These are phyloP conservation scores for Phytopythium aichiense DNA, from an alignment of 352 stramenopile species.

Conservation along the genomic window DNA sequence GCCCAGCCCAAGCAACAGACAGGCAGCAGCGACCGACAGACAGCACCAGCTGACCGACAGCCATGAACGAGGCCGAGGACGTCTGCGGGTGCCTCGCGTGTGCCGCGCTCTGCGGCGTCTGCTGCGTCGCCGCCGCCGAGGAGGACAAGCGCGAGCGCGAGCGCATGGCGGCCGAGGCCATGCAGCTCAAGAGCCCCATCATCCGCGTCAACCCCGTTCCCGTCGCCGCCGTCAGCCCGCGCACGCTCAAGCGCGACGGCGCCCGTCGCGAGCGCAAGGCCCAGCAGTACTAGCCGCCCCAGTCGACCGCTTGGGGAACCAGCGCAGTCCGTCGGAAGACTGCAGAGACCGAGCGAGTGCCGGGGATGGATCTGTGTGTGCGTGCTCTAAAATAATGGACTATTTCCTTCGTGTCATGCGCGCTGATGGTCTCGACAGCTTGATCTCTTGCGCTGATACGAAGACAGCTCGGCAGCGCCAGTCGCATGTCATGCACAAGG, in stretches of 20 bases:
- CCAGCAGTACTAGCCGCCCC: neutral
- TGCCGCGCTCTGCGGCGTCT: constrained; percentile 65
- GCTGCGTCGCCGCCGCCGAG: constrained; percentile 70
- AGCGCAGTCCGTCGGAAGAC: constrained; percentile 4
- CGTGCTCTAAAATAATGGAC: constrained; percentile 8
- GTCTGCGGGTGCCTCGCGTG: constrained; percentile 74
- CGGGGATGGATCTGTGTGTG: neutral
- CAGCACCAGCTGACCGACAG: neutral
- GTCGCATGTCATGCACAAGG: neutral
- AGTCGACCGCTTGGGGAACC: neutral
- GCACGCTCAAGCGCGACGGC: neutral
- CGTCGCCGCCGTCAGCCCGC: constrained; percentile 23
- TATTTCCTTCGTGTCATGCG: neutral
- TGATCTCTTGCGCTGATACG: neutral
- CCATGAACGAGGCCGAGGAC: constrained; percentile 78
- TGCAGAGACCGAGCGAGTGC: neutral
- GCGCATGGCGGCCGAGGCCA: constrained; percentile 29
- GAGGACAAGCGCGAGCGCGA: constrained; percentile 81
- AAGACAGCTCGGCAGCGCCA: neutral
- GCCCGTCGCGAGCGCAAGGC: constrained; percentile 1
- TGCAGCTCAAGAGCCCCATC: constrained; percentile 42
- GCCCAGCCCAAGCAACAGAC: no score
- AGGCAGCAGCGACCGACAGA: neutral
- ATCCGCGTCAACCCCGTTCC: constrained; percentile 62
- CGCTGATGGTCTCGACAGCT: neutral